These are phyloP conservation scores for Physcomitrium patens DNA, from an alignment of 225 moss, liverwort and hornwort genomes.

Conservation along the genomic window DNA sequence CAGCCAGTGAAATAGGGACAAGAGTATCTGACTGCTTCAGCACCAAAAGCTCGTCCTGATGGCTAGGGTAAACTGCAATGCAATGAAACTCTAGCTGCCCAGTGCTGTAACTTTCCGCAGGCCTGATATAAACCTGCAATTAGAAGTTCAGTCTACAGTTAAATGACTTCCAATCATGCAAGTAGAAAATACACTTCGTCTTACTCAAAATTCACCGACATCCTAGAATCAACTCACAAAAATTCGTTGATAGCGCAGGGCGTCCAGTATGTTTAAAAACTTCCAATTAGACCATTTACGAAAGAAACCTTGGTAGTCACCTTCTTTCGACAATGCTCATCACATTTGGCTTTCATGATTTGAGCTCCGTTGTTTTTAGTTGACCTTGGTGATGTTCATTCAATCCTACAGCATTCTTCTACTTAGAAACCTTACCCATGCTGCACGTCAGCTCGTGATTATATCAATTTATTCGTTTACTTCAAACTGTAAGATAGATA, in stretches of 20 bases:
- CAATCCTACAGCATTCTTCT: not conserved
- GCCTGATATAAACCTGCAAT: constrained; percentile 81
- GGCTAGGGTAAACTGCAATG: constrained; percentile 68
- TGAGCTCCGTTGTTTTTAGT: too few species aligned
- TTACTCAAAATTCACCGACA: constrained; percentile 21
- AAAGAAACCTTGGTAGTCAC: too few species aligned
- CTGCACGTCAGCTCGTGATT: not conserved
- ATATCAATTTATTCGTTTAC: not conserved
- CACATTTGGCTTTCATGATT: not conserved
- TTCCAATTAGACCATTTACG: too few species aligned
- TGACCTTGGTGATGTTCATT: too few species aligned
- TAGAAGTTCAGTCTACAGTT: not conserved
- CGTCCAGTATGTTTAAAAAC: constrained; percentile 3
- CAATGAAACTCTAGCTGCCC: constrained; percentile 89
- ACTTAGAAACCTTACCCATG: constrained; percentile 10
- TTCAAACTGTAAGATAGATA: not conserved
- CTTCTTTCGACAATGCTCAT: not conserved
- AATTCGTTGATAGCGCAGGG: not conserved
- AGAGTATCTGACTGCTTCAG: constrained; percentile 66
- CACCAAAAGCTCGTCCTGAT: constrained; percentile 61
- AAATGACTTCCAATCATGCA: not conserved
- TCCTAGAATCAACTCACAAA: not conserved
- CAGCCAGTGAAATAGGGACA: constrained; percentile 49
- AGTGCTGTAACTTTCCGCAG: constrained; percentile 88
- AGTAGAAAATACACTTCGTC: constrained; percentile 7